Conservation (phyloP, 2,329 filamentous ascomycete genomes). For the Penicillium digitatum region DNA sequence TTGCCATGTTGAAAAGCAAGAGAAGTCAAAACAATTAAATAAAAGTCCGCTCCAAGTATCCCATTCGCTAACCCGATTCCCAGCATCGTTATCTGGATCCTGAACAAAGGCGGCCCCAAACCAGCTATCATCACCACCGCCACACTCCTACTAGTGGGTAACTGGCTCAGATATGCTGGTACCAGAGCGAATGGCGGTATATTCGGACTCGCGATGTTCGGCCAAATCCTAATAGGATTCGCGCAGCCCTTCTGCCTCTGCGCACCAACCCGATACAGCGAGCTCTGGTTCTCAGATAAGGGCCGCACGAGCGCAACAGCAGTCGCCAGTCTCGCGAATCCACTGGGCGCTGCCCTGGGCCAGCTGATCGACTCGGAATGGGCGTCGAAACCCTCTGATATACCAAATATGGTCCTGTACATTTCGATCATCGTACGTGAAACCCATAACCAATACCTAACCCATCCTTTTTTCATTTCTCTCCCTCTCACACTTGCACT, state of each 20-base stretch:
- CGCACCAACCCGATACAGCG: constrained; percentile 84
- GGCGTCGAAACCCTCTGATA: constrained; percentile 58
- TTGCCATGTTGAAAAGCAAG: not conserved
- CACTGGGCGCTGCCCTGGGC: constrained; percentile 80
- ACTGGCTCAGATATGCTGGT: constrained; percentile 86
- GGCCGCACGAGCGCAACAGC: constrained; percentile 87
- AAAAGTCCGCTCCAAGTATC: not conserved
- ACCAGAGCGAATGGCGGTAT: constrained; percentile 55
- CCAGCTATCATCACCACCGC: constrained; percentile 70
- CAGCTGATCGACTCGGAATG: constrained; percentile 81
- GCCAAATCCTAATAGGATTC: constrained; percentile 83
- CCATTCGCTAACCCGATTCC: not conserved
- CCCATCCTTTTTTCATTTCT: not conserved
- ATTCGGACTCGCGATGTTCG: constrained; percentile 79
- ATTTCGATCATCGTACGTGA: constrained; percentile 73
- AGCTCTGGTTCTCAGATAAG: constrained; percentile 85
- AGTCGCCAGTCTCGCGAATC: constrained; percentile 78
- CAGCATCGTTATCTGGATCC: constrained; percentile 64
- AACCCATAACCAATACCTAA: not conserved
- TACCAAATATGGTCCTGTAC: constrained; percentile 81
- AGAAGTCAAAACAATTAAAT: not conserved
- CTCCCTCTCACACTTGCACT: not conserved
- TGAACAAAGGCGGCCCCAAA: constrained; percentile 74
- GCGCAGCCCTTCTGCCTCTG: constrained; percentile 89
- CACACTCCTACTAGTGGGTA: constrained; percentile 71